These are phyloP conservation scores for Gossypium schwendimanii DNA, from an alignment of 441 rosid species.

Conservation along the genomic window DNA sequence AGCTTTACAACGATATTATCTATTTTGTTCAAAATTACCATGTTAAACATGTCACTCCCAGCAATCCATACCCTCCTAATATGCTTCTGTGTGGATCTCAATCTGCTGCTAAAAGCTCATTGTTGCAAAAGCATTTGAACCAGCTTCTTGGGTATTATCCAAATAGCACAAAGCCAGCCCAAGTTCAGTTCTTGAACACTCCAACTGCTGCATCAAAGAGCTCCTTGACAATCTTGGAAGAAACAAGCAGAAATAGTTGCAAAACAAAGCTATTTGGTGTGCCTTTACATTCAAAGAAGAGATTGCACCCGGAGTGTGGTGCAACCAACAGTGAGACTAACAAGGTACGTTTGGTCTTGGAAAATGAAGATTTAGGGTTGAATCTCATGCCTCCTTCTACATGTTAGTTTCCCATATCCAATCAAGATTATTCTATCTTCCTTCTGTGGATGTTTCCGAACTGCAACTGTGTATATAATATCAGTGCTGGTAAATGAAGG, in stretches of 20 bases:
- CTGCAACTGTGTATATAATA: conserved; percentile 22
- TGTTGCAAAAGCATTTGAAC: conserved; percentile 37
- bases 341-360: conserved; percentile 59
- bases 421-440: conserved; percentile 4
- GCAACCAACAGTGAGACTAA: conserved; percentile 33
- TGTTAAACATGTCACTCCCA: conserved; percentile 75
- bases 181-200: conserved; percentile 34
- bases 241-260: conserved; percentile 27
- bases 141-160: conserved; percentile 34
- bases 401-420: conserved; percentile 28
- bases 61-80: conserved; percentile 45
- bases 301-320: conserved; percentile 46
- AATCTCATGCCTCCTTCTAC: conserved; percentile 73
- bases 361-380: conserved; percentile 71
- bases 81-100: conserved; percentile 36
- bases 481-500: neutral
- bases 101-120: conserved; percentile 10
- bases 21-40: conserved; percentile 77
- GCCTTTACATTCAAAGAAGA: conserved; percentile 66
- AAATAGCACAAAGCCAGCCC: conserved; percentile 25
- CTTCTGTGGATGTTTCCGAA: conserved; percentile 11
- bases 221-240: conserved; percentile 55
- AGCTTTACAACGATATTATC: conserved; percentile 87
- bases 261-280: conserved; percentile 82
- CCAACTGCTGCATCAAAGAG: no score